A percentile compares a stretch with the other conserved stretches of the same genome.
These are phyloP conservation scores for Amorphotheca resinae DNA, from an alignment of 495 filamentous ascomycete species.

Conservation along the genomic window DNA sequence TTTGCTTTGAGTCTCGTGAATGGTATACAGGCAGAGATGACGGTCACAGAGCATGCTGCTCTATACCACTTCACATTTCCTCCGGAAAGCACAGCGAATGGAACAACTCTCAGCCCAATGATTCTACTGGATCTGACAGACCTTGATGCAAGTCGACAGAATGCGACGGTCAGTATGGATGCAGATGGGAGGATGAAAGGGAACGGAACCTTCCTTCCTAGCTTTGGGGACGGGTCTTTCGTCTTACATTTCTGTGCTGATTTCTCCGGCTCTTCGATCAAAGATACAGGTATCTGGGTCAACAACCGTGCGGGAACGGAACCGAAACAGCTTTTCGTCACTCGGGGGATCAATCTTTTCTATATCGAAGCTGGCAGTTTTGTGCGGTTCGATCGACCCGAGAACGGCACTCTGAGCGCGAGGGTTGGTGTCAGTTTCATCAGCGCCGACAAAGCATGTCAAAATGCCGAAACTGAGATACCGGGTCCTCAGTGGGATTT, in stretches of 20 bases:
- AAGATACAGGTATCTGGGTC: conserved; percentile 50
- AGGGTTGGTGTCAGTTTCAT: conserved; percentile 64
- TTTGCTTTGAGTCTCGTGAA: conserved; percentile 49
- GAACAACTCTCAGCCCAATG: conserved; percentile 33
- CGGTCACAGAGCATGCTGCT: conserved; percentile 47
- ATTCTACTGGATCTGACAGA: conserved; percentile 56
- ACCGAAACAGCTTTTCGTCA: conserved; percentile 40
- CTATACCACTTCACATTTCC: conserved; percentile 60
- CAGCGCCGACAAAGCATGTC: conserved; percentile 48
- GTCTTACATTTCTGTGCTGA: conserved; percentile 54
- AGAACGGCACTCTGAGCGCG: conserved; percentile 36
- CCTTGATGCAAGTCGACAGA: conserved; percentile 45
- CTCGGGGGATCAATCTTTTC: conserved; percentile 45
- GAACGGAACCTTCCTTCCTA: conserved; percentile 52
- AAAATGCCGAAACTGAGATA: conserved; percentile 54
- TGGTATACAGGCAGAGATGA: conserved; percentile 56
- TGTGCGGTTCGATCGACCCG: conserved; percentile 35
- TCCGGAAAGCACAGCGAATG: not conserved
- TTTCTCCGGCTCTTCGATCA: conserved; percentile 46
- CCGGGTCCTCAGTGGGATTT: conserved; percentile 57
- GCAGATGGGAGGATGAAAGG: conserved; percentile 46
- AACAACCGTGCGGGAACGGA: conserved; percentile 42
- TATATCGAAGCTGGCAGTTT: conserved; percentile 58
- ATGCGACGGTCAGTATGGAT: conserved; percentile 44
- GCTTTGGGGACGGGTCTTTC: conserved; percentile 54